Evolutionary conservation across 2,329 filamentous ascomycete genomes (phyloP), one percentile per base, ranked within the genome.

Genomic region (Penicillium glabrum): DNA sequence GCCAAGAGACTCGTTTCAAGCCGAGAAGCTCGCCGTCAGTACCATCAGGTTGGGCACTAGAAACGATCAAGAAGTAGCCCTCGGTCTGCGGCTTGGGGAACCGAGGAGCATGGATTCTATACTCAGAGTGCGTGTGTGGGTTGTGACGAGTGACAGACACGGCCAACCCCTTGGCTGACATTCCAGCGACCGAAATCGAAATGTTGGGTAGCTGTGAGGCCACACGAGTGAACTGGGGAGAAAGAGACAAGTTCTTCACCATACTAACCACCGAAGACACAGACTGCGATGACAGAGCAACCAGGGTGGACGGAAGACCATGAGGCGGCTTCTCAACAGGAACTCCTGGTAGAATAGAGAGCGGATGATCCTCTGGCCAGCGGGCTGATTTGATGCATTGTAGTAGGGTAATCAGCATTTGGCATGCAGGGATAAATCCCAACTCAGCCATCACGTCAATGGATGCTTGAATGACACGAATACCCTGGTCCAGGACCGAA

Each of bases 81-180:
- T 99, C 95, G 0, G 87, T 95, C 75, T 99, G 95, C 16, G 92
- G 87, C 75, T 99, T 99, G 1, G 93, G 93, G 76, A 96, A 98
- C 23, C 85, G 83, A 3, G 96, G 93, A 0, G 95, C 91, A 67
- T 88, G 96, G 70, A 97, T 89, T 59, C 89, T 85, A 48, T 85
- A 87, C 1, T 92, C 89, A 9, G 81, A 78, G 69, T 89, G 83
- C 13, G 80, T 78, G 4, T 88, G 74, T 1, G 83, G 71, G 72
- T 96, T 96, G 49, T 83, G 77, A 0, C 93, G 86, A 43, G 79
- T 80, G 14, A 97, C 72, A 2, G 77, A 66, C 6, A 77, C 62
- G 8, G 67, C 84, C 3, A 96, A 69, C 0, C 85, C 85, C 1
- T 83, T 74, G 0, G 88, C 82, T 1, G 85, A 90, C 46, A 87